A percentile compares a stretch with the other conserved stretches of the same genome.
Evolutionary conservation across 352 stramenopile species (phyloP).

Genomic region (Phytophthora syringae): DNA sequence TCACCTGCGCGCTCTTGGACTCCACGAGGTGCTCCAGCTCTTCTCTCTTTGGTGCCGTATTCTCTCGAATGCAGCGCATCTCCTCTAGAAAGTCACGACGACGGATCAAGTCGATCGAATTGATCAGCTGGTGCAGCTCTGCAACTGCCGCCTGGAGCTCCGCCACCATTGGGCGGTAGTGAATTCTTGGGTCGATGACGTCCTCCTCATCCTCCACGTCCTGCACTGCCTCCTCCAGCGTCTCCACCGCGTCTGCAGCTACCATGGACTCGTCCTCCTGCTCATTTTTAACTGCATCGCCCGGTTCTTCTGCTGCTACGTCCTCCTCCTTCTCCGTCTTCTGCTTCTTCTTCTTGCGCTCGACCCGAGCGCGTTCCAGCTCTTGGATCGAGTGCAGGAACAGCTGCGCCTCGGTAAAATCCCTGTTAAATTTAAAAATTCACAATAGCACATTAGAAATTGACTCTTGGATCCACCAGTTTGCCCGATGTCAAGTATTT

Average conservation of each 20-base stretch:
- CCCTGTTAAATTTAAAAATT: conserved; percentile 39
- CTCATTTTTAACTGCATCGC: conserved; percentile 35
- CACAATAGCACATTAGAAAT: conserved; percentile 3
- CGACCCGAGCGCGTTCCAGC: conserved; percentile 63
- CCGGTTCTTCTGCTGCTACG: conserved; percentile 13
- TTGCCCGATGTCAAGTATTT: conserved; percentile 1
- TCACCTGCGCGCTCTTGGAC: conserved; percentile 76
- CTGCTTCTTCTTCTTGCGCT: conserved; percentile 73
- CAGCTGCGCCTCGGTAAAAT: conserved; percentile 84
- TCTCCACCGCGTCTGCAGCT: conserved; percentile 24
- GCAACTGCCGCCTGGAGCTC: conserved; percentile 82
- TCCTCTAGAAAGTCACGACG: conserved; percentile 84
- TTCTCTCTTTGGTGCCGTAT: conserved; percentile 82
- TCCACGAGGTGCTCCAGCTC: conserved; percentile 84
- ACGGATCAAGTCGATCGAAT: conserved; percentile 87
- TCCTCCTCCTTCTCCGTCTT: conserved; percentile 21
- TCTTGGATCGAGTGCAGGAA: conserved; percentile 88
- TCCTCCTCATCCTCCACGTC: conserved; percentile 58
- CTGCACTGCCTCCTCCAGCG: conserved; percentile 25
- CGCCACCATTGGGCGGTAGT: conserved; percentile 86
- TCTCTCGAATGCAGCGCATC: conserved; percentile 87
- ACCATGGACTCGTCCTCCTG: conserved; percentile 43
- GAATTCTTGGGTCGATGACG: conserved; percentile 85
- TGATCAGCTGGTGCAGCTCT: conserved; percentile 87
- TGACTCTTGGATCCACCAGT: conserved; percentile 1